Base-by-base conservation (phyloP, 1,284 basidiomycete species). In the Ceratobasidium sp. region DNA sequence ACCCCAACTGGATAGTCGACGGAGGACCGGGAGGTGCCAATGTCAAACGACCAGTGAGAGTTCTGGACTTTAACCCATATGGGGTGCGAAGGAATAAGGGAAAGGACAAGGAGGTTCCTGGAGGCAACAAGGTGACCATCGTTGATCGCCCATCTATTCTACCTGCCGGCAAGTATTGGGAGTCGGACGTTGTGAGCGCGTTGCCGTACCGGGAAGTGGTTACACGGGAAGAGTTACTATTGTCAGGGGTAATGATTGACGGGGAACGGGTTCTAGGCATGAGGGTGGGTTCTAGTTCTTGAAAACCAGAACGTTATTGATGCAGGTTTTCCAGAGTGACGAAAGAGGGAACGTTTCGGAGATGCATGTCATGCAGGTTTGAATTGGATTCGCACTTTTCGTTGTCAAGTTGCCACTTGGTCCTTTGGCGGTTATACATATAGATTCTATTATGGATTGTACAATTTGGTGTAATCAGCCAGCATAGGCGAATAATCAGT, bases 281-380 rank as follows among this genome's bases (percentile, higher is more conserved):
- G 62, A 38, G 45, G 62, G 62, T 67, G 10, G 29, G 62, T 53
- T 13, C 5, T 49, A 2, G 6, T 15, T 10, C 22, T 50, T 40
- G 35, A 7, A n/a, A 38, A 22, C 2, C 3, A 22, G 43, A 22
- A 34, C 17, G 6, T 29, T 35, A 38, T 32, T 58, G 32, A 38
- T 54, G 8, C 2, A 35, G 47, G 43, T 34, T 49, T 34, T 60
- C 12, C 32, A 67, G 62, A 67, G 62, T 27, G 62, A 67, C 15
- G 62, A 67, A 20, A 27, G 62, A 32, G 62, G 62, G 25, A 67
- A 67, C 50, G 62, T 67, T 25, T 67, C 62, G 25, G 50, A 34
- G 40, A 67, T 67, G 62, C 62, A 67, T 22, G 62, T 67, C n/a
- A 67, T 67, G 62, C 62, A 67, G 25, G 50, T 67, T 27, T 67